Conservation (phyloP, 208 protist genomes). For the Crithidia expoeki region DNA sequence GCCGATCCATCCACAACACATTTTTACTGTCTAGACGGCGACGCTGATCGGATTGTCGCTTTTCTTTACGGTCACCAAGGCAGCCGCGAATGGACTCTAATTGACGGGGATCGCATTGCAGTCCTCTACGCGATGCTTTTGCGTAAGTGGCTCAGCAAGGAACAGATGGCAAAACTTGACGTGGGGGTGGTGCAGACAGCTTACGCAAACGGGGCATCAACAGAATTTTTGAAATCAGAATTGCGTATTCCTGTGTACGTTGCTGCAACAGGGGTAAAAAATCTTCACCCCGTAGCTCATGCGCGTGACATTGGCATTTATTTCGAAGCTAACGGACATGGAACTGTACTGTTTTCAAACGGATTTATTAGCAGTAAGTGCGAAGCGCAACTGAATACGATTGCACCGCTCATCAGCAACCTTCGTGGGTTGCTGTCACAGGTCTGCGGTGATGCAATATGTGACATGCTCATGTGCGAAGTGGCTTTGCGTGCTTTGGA, state of each 20-base stretch:
- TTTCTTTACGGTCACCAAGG: conserved; percentile 37
- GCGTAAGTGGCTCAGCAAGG: conserved; percentile 48
- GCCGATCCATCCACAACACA: conserved; percentile 28
- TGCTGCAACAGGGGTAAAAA: conserved; percentile 93
- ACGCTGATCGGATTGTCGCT: conserved; percentile 93
- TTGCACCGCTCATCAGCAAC: not conserved
- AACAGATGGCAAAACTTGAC: conserved; percentile 41
- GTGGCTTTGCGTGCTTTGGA: conserved; percentile 48
- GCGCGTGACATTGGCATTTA: conserved; percentile 93
- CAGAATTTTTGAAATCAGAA: conserved; percentile 65
- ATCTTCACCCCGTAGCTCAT: conserved; percentile 92
- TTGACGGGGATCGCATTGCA: conserved; percentile 87
- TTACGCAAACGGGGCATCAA: conserved; percentile 95
- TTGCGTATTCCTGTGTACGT: conserved; percentile 61
- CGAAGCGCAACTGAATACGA: too few relatives aligned
- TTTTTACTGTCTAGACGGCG: conserved; percentile 93
- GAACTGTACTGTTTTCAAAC: conserved; percentile 88
- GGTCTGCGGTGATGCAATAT: conserved; percentile 88
- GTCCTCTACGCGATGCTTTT: conserved; percentile 77
- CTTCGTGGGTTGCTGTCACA: conserved; percentile 66
- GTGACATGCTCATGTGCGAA: conserved; percentile 78
- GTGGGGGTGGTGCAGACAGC: conserved; percentile 94
- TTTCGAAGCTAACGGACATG: conserved; percentile 97
- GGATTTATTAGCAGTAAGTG: not conserved
- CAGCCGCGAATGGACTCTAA: conserved; percentile 36